Base-by-base conservation (phyloP, 768 basidiomycete species). In the Agrocybe pediades region DNA sequence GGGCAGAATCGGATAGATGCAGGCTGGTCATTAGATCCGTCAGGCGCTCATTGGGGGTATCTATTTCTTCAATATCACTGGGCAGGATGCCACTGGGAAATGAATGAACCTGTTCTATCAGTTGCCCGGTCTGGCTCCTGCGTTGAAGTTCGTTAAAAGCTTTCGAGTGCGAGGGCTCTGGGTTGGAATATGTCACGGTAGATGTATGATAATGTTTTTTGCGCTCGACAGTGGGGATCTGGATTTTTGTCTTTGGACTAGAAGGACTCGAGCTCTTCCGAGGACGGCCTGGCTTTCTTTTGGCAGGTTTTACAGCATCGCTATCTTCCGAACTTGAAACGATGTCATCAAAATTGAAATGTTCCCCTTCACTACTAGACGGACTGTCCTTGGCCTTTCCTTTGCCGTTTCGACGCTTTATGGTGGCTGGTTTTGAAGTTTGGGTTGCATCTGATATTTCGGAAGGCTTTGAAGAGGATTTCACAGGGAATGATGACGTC, bases 311-410 rank as follows among this genome's bases (percentile, higher is more conserved):
- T 29, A 27, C 33, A 36, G 33, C 33, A 36, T 13, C 11, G 33
- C 33, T 36, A n/a, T 36, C 11, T 11, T 58, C 57, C 25, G 57
- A 58, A 26, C 56, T 57, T n/a, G n/a, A n/a, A n/a, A n/a, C n/a
- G n/a, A n/a, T n/a, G n/a, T n/a, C n/a, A n/a, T n/a, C n/a, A n/a
- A n/a, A n/a, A n/a, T n/a, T n/a, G n/a, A n/a, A n/a, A n/a, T n/a
- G n/a, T n/a, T n/a, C n/a, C n/a, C n/a, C n/a, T n/a, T 68, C 67
- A 36, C 65, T 66, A 36, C 63, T 65, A 21, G 55, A 52, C 20
- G 43, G 39, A 16, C 24, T 24, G 24, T 15, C n/a, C n/a, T 20
- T 24, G 19, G 42, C 9, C 26, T 40, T 47, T 11, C 30, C 25
- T 44, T 49, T 21, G 24, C 45, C 43, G 26, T 40, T 51, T 20